A percentile compares a stretch with the other conserved stretches of the same genome.
phyloP scores from a whole-genome alignment of 2,329 filamentous ascomycete genomes.

The Nigrospora oryzae region DNA sequence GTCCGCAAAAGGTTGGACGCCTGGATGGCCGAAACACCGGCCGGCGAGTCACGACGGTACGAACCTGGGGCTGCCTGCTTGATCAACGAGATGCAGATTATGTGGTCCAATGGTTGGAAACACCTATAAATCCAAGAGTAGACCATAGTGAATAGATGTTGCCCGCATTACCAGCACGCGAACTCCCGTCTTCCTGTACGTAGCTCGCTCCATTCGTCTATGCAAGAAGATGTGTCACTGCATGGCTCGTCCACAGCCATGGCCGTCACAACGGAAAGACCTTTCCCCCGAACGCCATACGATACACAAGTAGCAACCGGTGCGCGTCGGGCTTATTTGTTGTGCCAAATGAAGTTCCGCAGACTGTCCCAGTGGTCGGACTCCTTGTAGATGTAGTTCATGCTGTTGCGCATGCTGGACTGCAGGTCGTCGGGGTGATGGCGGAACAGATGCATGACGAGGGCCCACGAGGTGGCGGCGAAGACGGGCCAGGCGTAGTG shows the following conservation, averaged over 20 bases:
- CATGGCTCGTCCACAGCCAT: background rate
- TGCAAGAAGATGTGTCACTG: background rate
- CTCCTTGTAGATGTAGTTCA: constrained; percentile 94
- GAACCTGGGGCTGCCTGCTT: constrained; percentile 41
- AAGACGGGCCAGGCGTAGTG: constrained; percentile 87
- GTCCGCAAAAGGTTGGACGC: constrained; percentile 30
- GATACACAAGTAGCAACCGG: too few species aligned
- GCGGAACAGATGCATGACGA: constrained; percentile 92
- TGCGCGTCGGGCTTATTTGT: constrained; percentile 24
- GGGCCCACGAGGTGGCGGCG: constrained; percentile 81
- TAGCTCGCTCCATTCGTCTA: too few species aligned
- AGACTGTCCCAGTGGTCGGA: constrained; percentile 85
- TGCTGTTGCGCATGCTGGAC: constrained; percentile 84
- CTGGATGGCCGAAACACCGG: constrained; percentile 27
- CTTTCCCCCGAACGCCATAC: too few species aligned
- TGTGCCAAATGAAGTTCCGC: constrained; percentile 79
- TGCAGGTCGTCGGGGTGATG: constrained; percentile 89
- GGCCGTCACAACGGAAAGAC: background rate
- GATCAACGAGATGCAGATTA: constrained; percentile 52
- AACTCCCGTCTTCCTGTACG: too few species aligned
- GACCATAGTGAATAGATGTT: too few species aligned
- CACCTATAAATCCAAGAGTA: constrained; percentile 31
- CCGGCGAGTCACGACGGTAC: constrained; percentile 17
- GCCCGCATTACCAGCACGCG: too few species aligned
- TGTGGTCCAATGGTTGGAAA: constrained; percentile 50